These are phyloP conservation scores for Gossypium laxum DNA, from an alignment of 441 rosid genomes.

Conservation along the genomic window DNA sequence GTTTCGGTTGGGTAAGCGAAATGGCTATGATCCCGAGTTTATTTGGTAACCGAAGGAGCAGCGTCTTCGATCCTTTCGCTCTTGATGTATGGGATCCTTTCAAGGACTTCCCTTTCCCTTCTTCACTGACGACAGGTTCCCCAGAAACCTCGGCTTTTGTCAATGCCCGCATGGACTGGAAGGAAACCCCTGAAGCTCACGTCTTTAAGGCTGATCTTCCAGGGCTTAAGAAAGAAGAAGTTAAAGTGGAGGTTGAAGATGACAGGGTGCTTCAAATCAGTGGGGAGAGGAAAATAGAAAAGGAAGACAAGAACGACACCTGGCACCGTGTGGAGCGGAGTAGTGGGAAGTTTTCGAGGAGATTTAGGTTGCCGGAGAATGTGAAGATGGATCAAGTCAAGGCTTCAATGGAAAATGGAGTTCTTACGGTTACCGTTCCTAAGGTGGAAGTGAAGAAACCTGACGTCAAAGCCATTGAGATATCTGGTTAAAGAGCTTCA, in stretches of 20 bases:
- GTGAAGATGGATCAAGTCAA: constrained; percentile 1
- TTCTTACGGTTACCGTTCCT: constrained; percentile 11
- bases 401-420: constrained; percentile 8
- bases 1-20: not conserved
- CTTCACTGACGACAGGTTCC: constrained; percentile 9
- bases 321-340: constrained; percentile 10
- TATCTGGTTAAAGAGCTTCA: not conserved
- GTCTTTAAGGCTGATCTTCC: constrained; percentile 16
- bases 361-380: constrained; percentile 10
- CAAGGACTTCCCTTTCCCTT: constrained; percentile 14
- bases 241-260: constrained; percentile 12
- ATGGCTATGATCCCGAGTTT: constrained; percentile 12
- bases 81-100: constrained; percentile 26
- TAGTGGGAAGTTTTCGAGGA: not conserved
- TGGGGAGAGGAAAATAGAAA: constrained; percentile 9
- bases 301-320: constrained; percentile 11
- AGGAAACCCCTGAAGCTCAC: constrained; percentile 13
- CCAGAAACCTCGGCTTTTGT: constrained; percentile 14
- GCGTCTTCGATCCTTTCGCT: constrained; percentile 24
- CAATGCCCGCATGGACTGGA: constrained; percentile 17
- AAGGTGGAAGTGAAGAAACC: constrained; percentile 1
- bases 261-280: constrained; percentile 13
- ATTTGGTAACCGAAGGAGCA: not conserved
- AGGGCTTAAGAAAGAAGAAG: constrained; percentile 9
- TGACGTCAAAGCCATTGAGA: constrained; percentile 5